A percentile compares a stretch with the other conserved stretches of the same genome.
phyloP scores from a whole-genome alignment of 257 asterid genomes.

The Solanum okadae region DNA sequence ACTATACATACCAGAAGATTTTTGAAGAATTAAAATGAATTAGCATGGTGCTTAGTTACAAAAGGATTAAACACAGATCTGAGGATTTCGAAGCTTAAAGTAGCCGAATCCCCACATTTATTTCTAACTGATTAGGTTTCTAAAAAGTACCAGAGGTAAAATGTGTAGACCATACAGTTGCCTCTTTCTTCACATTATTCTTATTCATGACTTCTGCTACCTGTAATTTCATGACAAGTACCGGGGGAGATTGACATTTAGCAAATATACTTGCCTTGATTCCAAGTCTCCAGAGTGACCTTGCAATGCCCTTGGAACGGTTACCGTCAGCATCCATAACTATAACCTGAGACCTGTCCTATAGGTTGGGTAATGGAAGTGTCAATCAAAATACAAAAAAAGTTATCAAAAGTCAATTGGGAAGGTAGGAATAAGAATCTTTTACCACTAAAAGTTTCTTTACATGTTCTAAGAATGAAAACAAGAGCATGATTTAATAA shows the following conservation, averaged over 20 bases:
- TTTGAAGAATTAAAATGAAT: background rate
- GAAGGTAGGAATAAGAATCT: background rate
- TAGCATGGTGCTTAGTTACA: background rate
- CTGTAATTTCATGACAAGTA: background rate
- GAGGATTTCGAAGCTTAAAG: background rate
- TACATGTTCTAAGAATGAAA: background rate
- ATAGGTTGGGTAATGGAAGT: slow-evolving; percentile 1
- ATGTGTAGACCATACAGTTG: background rate
- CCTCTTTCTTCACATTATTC: background rate
- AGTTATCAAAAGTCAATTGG: background rate
- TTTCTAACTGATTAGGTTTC: background rate
- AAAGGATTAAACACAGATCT: background rate
- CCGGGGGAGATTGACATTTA: background rate
- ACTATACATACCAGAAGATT: background rate
- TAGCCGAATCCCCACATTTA: background rate
- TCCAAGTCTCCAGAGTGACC: slow-evolving; percentile 82
- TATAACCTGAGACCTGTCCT: slow-evolving; percentile 80
- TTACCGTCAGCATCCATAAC: slow-evolving; percentile 89
- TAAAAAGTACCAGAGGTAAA: background rate
- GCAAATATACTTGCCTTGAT: slow-evolving; percentile 46
- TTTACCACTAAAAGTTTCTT: background rate
- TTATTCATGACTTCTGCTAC: background rate
- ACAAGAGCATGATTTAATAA: background rate
- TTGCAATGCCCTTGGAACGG: slow-evolving; percentile 72
- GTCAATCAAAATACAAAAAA: background rate